Conservation (phyloP, 2,329 filamentous ascomycete species). For the Diaporthe amygdali region DNA sequence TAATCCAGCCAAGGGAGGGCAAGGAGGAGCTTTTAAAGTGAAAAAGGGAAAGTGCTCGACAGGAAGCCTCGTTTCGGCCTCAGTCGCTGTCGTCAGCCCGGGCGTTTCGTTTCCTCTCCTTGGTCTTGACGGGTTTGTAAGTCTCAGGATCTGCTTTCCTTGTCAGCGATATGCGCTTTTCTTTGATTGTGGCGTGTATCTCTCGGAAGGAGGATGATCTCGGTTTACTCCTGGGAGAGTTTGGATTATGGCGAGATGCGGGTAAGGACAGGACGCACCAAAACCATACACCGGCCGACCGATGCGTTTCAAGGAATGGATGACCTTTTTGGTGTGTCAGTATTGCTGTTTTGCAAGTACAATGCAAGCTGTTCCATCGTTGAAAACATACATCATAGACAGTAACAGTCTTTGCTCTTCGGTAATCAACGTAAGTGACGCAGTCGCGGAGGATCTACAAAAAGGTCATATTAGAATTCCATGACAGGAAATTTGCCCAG, state of each 20-base stretch:
- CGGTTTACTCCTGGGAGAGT: neutral
- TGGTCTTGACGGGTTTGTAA: neutral
- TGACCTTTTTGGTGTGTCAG: constrained; percentile 48
- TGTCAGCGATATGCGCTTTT: neutral
- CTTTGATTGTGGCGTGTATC: neutral
- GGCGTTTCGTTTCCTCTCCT: neutral
- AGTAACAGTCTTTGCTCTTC: constrained; percentile 65
- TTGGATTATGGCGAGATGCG: constrained; percentile 27
- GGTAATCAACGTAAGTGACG: constrained; percentile 57
- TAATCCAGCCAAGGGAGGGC: neutral
- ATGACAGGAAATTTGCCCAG: neutral
- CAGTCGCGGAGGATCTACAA: constrained; percentile 57
- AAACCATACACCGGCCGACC: constrained; percentile 65
- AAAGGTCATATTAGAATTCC: constrained; percentile 20
- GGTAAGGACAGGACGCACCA: constrained; percentile 28
- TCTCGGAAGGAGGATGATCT: neutral
- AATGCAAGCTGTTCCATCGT: neutral
- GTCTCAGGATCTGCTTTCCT: neutral
- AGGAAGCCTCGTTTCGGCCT: neutral
- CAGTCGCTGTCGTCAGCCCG: neutral
- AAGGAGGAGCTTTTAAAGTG: no score
- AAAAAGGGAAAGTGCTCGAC: neutral
- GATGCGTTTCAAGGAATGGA: constrained; percentile 53
- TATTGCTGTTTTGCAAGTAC: neutral
- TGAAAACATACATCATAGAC: constrained; percentile 59